Evolutionary conservation across 2,329 filamentous ascomycete genomes (phyloP), one percentile per base, ranked within the genome.

Genomic region (Ophioceras dolichostomum): DNA sequence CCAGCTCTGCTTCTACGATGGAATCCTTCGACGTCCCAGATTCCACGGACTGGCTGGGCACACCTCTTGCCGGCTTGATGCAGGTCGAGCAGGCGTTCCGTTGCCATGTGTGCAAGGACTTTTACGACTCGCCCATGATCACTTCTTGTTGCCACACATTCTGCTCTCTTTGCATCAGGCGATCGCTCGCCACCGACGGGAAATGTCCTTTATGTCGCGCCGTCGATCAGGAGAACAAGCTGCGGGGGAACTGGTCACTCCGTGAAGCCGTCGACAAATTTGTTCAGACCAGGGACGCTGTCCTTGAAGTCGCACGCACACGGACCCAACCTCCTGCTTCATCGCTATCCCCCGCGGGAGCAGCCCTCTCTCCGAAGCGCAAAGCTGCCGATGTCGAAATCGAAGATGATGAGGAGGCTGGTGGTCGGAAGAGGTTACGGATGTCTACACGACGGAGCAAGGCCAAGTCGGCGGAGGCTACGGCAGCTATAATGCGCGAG

Each of bases 31-130:
- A 67, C 42, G 62, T 89, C 30, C 61, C 80, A 35, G 84, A 91
- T 60, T 79, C 83, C n/a, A 88, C 84, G 37, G 85, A 93, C 62
- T 93, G 85, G 85, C 67, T 87, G 5, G 51, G 64, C 10, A 93
- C 85, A 10, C 70, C 77, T 2, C 65, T 93, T 2, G 61, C 74
- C 13, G 64, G 64, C 12, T 71, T 93, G 38, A 67, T 76, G 34
- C 64, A 73, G 12, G 74, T 98, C 44, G 91, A 98, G 52, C 78
- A 82, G 42, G 78, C 87, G 3, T 68, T 98, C 16, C 84, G 91
- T 49, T 98, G 91, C 60, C 85, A 96, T 59, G 83, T 98, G 42
- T 98, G 91, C 73, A 96, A 96, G 56, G 93, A 98, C 58, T 94
- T 96, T 60, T 96, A 84, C 64, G 77, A 77, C 43, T 94, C 87